These are phyloP conservation scores for Penicillium oxalicum DNA, from an alignment of 2,329 filamentous ascomycete species.

Conservation along the genomic window DNA sequence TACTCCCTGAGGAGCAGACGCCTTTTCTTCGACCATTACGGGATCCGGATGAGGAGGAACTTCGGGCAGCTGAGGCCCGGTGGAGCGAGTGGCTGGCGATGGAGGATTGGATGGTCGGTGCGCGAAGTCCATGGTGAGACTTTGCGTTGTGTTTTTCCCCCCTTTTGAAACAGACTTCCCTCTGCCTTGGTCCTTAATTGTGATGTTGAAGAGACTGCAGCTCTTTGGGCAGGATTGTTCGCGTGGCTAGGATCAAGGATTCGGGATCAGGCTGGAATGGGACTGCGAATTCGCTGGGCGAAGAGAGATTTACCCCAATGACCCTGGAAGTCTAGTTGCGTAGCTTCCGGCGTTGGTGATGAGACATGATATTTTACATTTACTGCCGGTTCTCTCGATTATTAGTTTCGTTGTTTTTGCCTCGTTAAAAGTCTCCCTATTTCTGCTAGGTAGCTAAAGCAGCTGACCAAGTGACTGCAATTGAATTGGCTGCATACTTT, in stretches of 20 bases:
- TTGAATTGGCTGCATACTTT: too few relatives aligned
- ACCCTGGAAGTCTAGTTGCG: background rate
- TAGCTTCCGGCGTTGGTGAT: conserved; percentile 12
- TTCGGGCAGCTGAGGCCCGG: conserved; percentile 68
- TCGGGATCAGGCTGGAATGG: background rate
- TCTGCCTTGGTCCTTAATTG: too few relatives aligned
- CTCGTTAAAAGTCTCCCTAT: background rate
- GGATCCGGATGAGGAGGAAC: conserved; percentile 68
- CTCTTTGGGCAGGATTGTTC: background rate
- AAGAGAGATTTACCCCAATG: too few relatives aligned
- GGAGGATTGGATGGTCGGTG: conserved; percentile 97
- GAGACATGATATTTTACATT: conserved; percentile 19
- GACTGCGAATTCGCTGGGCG: too few relatives aligned
- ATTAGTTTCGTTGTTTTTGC: conserved; percentile 3
- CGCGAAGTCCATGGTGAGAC: conserved; percentile 45
- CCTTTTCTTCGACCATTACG: conserved; percentile 80
- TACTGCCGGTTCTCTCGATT: conserved; percentile 2
- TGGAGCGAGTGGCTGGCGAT: conserved; percentile 96
- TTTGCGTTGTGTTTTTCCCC: too few relatives aligned
- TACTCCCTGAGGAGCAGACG: conserved; percentile 71
- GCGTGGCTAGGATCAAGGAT: background rate
- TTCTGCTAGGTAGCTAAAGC: too few relatives aligned
- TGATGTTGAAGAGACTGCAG: background rate
- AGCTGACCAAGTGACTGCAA: too few relatives aligned
- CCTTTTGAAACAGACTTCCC: background rate